A percentile compares a stretch with the other conserved stretches of the same genome.
These are phyloP conservation scores for Diatrype stigma DNA, from an alignment of 2,329 filamentous ascomycete genomes.

Conservation along the genomic window DNA sequence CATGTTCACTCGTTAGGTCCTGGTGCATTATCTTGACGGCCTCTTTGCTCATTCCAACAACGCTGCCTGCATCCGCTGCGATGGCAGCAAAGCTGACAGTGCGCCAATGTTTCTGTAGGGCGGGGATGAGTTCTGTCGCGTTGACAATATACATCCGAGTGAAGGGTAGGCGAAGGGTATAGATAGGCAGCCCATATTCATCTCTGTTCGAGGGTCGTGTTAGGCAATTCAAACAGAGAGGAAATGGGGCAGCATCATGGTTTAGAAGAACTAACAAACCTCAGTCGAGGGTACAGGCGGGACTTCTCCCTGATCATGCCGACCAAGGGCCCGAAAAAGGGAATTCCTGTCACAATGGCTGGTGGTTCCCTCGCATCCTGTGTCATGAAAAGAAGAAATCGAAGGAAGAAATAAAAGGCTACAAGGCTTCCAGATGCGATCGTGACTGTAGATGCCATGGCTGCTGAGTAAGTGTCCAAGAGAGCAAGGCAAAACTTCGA, in stretches of 20 bases:
- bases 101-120: constrained; percentile 22
- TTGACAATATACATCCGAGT: constrained; percentile 23
- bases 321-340: constrained; percentile 21
- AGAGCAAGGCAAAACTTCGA: no score
- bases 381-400: constrained; percentile 16
- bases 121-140: constrained; percentile 19
- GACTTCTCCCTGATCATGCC: constrained; percentile 17
- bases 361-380: constrained; percentile 22
- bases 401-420: constrained; percentile 18
- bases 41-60: constrained; percentile 22
- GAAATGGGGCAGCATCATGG: not conserved
- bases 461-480: no score
- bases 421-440: constrained; percentile 1
- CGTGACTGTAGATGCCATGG: not conserved
- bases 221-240: no score
- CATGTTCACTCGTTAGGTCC: constrained; percentile 12
- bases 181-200: constrained; percentile 19
- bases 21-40: constrained; percentile 17
- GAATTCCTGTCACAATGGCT: constrained; percentile 14
- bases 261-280: constrained; percentile 2
- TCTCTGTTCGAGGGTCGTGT: constrained; percentile 5
- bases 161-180: constrained; percentile 22
- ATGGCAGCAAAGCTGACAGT: constrained; percentile 22
- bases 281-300: constrained; percentile 9
- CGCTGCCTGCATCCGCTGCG: constrained; percentile 13